Evolutionary conservation across 2,329 filamentous ascomycete genomes (phyloP).

Genomic region (Phaeosphaeria sp.): DNA sequence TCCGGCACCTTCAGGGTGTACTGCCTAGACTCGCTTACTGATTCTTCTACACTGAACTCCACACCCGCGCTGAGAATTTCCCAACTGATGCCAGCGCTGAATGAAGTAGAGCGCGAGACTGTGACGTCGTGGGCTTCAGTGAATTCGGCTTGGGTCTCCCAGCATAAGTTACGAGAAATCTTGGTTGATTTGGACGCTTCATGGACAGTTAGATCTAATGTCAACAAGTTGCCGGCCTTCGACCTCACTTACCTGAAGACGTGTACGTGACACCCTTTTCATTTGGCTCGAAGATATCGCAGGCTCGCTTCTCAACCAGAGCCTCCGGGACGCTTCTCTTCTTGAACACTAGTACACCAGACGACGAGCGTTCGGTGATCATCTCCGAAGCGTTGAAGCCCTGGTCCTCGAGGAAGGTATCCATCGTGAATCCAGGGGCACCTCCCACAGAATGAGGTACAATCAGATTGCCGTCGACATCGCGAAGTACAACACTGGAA

Average conservation of each 20-base stretch:
- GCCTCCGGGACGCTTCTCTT: not conserved
- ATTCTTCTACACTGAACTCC: too few relatives aligned
- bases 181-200: too few relatives aligned
- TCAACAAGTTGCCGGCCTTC: too few relatives aligned
- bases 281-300: not conserved
- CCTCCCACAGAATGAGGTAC: not conserved
- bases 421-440: not conserved
- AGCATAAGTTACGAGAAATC: too few relatives aligned
- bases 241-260: not conserved
- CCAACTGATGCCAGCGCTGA: too few relatives aligned
- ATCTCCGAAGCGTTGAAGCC: not conserved
- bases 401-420: not conserved
- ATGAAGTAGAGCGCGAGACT: too few relatives aligned
- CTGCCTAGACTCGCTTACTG: too few relatives aligned
- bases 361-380: not conserved
- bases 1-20: too few relatives aligned
- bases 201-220: too few relatives aligned
- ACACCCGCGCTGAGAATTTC: too few relatives aligned
- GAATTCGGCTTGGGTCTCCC: too few relatives aligned
- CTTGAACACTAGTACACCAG: not conserved
- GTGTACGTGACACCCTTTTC: not conserved
- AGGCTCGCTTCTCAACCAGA: not conserved
- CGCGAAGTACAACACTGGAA: not conserved
- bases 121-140: too few relatives aligned
- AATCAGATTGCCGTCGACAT: not conserved